phyloP scores from a whole-genome alignment of 495 filamentous ascomycete species.

The Penicillium psychrofluorescens region DNA sequence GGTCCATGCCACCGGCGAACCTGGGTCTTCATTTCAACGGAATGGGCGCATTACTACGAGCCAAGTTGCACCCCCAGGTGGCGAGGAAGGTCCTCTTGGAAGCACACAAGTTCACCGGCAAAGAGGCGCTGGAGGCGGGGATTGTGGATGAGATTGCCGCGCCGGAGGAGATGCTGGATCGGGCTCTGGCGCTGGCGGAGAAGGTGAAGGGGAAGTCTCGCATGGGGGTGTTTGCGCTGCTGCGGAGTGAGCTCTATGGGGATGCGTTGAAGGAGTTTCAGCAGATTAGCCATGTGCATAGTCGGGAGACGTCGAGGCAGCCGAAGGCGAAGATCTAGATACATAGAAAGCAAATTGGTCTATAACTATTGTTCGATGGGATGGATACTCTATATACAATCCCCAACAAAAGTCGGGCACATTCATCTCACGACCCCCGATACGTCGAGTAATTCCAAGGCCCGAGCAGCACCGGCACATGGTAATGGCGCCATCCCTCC shows the following conservation, averaged over 20 bases:
- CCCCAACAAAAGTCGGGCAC: neutral
- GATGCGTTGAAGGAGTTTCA: slow-evolving; percentile 40
- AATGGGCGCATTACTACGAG: slow-evolving; percentile 38
- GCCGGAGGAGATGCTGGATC: slow-evolving; percentile 39
- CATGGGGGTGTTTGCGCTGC: slow-evolving; percentile 41
- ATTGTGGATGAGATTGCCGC: slow-evolving; percentile 42
- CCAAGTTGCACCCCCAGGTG: slow-evolving; percentile 39
- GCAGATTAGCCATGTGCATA: slow-evolving; percentile 44
- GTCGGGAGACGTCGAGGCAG: slow-evolving; percentile 20
- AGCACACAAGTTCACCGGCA: slow-evolving; percentile 43
- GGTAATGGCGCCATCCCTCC: slow-evolving; percentile 69
- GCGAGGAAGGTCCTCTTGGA: slow-evolving; percentile 46
- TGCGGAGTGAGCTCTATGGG: slow-evolving; percentile 44
- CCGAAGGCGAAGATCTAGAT: slow-evolving; percentile 25
- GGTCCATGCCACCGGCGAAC: slow-evolving; percentile 43
- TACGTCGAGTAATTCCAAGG: slow-evolving; percentile 95
- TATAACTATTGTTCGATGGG: too few relatives aligned
- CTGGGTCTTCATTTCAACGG: slow-evolving; percentile 44
- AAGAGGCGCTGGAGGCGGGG: slow-evolving; percentile 39
- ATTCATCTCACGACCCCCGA: slow-evolving; percentile 49
- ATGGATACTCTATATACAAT: neutral
- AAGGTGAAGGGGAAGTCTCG: slow-evolving; percentile 38
- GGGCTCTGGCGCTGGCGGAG: slow-evolving; percentile 29
- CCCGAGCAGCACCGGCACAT: slow-evolving; percentile 83
- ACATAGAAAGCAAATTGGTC: too few relatives aligned